These are phyloP conservation scores for Phlegmacium glaucopus DNA, from an alignment of 768 basidiomycete species.

Conservation along the genomic window DNA sequence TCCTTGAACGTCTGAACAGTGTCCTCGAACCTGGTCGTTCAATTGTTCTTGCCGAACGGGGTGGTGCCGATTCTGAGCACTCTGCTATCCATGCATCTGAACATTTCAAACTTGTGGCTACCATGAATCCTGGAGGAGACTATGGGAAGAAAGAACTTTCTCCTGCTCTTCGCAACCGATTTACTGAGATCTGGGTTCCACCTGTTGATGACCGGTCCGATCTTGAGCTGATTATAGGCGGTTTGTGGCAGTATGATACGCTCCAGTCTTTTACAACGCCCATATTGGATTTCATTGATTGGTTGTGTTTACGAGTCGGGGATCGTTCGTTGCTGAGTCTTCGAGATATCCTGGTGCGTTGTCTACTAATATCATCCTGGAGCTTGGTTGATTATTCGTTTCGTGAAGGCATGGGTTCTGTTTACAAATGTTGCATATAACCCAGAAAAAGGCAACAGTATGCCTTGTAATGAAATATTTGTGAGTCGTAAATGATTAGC, in stretches of 20 bases:
- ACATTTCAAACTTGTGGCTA: constrained; percentile 87
- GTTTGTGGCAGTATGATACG: constrained; percentile 57
- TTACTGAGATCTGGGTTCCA: constrained; percentile 99
- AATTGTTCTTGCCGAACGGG: constrained; percentile 90
- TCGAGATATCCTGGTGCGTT: constrained; percentile 81
- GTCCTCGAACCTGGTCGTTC: constrained; percentile 90
- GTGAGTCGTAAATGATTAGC: constrained; percentile 38
- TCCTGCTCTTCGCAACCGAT: constrained; percentile 93
- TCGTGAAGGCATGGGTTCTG: constrained; percentile 80
- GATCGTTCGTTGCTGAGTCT: constrained; percentile 70
- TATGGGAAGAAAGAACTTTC: constrained; percentile 99
- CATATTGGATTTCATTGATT: constrained; percentile 77
- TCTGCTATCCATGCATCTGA: constrained; percentile 61
- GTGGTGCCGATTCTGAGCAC: constrained; percentile 68
- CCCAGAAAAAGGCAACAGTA: constrained; percentile 22
- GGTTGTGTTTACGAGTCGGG: constrained; percentile 63
- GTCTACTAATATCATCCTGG: background rate
- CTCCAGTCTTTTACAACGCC: constrained; percentile 54
- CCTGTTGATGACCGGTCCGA: constrained; percentile 71
- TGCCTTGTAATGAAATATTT: constrained; percentile 55
- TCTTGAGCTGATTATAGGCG: constrained; percentile 71
- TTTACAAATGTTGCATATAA: constrained; percentile 69
- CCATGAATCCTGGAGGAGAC: constrained; percentile 99
- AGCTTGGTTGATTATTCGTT: constrained; percentile 1
- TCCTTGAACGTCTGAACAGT: constrained; percentile 94